Conservation (phyloP, 164 flowering plant species). For the Nelumbo lutea region DNA sequence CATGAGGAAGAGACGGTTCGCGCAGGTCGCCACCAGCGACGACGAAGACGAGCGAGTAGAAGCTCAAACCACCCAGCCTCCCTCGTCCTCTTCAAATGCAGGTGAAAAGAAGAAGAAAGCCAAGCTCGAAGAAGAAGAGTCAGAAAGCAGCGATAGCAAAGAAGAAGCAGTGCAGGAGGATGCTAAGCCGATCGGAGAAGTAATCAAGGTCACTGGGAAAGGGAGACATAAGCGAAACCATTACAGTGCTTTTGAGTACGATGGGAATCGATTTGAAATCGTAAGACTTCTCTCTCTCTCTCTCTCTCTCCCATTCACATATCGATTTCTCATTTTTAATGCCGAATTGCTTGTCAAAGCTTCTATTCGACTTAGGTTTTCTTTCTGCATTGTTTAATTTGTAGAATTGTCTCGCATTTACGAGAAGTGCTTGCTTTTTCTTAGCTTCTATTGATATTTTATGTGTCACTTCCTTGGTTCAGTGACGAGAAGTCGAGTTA, state of each 20-base stretch:
- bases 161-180: conserved; percentile 37
- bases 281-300: conserved; percentile 29
- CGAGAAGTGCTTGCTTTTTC: neutral
- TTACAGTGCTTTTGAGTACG: conserved; percentile 56
- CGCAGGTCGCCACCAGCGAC: conserved; percentile 52
- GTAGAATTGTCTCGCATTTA: neutral
- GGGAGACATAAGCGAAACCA: conserved; percentile 49
- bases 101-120: conserved; percentile 6
- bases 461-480: no score
- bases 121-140: conserved; percentile 8
- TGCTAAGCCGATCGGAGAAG: conserved; percentile 68
- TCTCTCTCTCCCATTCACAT: neutral
- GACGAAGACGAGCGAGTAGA: conserved; percentile 49
- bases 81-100: conserved; percentile 11
- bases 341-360: neutral
- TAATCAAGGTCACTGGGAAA: conserved; percentile 50
- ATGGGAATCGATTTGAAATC: conserved; percentile 53
- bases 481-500: no score
- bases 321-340: neutral
- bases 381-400: neutral
- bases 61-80: conserved; percentile 8
- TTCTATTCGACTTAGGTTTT: neutral
- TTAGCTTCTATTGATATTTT: neutral
- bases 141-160: conserved; percentile 14
- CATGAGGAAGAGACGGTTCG: conserved; percentile 52